Percentiles rank a stretch among this genome's conserved stretches.
Evolutionary conservation across 169 alveolate species (phyloP).

Genomic region (Eimeria acervulina): DNA sequence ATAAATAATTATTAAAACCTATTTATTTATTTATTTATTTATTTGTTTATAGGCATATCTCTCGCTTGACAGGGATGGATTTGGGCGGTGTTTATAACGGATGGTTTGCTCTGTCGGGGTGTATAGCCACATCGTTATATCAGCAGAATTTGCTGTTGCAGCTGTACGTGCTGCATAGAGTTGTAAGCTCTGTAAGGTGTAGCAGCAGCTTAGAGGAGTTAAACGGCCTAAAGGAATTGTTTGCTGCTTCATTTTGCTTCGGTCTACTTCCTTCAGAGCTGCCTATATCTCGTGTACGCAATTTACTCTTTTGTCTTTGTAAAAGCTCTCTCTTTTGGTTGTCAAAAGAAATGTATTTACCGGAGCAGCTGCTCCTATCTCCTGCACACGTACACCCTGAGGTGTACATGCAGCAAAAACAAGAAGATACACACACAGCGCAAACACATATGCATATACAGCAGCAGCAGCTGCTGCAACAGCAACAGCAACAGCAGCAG

Average conservation of each 20-base stretch:
- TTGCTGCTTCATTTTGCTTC: background rate
- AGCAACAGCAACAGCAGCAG: constrained; percentile 2
- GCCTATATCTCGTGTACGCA: background rate
- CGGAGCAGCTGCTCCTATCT: background rate
- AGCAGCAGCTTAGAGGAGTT: background rate
- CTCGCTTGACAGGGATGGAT: background rate
- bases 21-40: background rate
- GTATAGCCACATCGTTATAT: background rate
- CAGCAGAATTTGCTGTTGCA: constrained; percentile 32
- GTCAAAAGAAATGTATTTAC: background rate
- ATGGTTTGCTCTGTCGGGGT: background rate
- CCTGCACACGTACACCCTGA: constrained; percentile 11
- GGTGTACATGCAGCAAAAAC: too few relatives aligned
- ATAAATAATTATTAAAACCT: background rate
- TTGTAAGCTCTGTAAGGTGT: background rate
- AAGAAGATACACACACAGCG: too few relatives aligned
- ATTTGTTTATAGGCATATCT: background rate
- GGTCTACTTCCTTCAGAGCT: background rate
- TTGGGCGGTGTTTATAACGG: too few relatives aligned
- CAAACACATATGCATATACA: background rate
- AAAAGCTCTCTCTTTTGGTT: constrained; percentile 5
- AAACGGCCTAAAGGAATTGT: background rate
- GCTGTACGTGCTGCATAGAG: background rate
- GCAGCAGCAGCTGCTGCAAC: background rate
- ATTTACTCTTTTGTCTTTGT: background rate